These are phyloP conservation scores for Nothopassalora personata DNA, from an alignment of 2,329 filamentous ascomycete genomes.

Conservation along the genomic window DNA sequence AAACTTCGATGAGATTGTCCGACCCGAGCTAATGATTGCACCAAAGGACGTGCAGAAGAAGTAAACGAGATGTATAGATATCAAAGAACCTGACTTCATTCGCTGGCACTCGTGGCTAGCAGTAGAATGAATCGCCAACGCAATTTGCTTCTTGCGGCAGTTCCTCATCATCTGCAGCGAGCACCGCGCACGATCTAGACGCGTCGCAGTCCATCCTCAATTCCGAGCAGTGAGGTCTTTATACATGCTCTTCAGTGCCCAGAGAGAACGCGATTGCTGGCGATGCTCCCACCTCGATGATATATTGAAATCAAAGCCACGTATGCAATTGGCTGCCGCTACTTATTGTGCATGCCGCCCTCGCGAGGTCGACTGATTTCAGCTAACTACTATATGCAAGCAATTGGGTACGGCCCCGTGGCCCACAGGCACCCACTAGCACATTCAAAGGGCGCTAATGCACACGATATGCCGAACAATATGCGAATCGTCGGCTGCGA, in stretches of 20 bases:
- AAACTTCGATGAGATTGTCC: conserved; percentile 85
- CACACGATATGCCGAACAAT: not conserved
- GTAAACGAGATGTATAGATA: not conserved
- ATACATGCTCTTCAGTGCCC: not conserved
- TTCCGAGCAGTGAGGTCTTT: not conserved
- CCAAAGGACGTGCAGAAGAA: conserved; percentile 48
- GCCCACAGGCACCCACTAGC: not conserved
- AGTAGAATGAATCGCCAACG: not conserved
- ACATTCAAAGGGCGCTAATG: not conserved
- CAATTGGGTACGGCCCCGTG: not conserved
- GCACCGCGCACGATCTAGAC: not conserved
- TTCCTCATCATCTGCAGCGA: not conserved
- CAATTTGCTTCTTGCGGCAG: not conserved
- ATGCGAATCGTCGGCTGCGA: not conserved
- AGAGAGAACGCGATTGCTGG: not conserved
- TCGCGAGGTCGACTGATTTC: not conserved
- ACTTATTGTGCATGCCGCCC: not conserved
- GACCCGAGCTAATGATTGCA: conserved; percentile 90
- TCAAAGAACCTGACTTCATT: not conserved
- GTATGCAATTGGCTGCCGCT: not conserved
- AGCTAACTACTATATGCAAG: not conserved
- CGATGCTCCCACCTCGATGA: not conserved
- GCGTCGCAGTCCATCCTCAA: not conserved
- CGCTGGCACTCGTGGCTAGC: not conserved
- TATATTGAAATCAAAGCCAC: not conserved